Percentiles rank a stretch among this genome's conserved stretches.
Conservation (phyloP, 305 asterid species). For the Andrographis paniculata region DNA sequence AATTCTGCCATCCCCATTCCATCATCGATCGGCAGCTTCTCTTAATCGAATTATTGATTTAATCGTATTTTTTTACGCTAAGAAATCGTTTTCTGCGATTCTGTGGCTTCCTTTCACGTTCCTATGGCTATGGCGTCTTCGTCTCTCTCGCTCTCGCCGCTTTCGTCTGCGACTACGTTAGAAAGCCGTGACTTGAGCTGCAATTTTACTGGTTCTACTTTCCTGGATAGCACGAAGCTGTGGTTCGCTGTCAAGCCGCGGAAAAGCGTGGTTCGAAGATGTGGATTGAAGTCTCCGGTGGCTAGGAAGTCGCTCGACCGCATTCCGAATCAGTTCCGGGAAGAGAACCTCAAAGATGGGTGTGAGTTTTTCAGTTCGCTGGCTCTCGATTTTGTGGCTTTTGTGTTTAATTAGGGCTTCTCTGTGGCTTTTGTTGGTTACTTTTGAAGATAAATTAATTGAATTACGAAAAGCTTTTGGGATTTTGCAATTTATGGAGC, state of each 20-base stretch:
- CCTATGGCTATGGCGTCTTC: slow-evolving; percentile 41
- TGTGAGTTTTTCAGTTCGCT: slow-evolving; percentile 32
- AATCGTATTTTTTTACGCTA: background rate
- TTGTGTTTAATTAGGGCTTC: slow-evolving; percentile 9
- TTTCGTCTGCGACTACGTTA: slow-evolving; percentile 25
- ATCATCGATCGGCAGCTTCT: too few relatives aligned
- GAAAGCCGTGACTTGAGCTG: slow-evolving; percentile 29
- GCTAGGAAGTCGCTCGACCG: slow-evolving; percentile 52
- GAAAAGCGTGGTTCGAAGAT: slow-evolving; percentile 28
- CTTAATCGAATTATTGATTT: too few relatives aligned
- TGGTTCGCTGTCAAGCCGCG: slow-evolving; percentile 29
- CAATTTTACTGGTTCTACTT: slow-evolving; percentile 23
- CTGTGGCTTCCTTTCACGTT: slow-evolving; percentile 14
- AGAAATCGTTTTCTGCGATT: slow-evolving; percentile 6
- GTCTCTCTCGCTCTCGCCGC: slow-evolving; percentile 37
- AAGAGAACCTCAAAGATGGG: slow-evolving; percentile 83
- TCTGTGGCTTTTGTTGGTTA: slow-evolving; percentile 1
- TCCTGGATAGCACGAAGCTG: slow-evolving; percentile 38
- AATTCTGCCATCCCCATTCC: too few relatives aligned
- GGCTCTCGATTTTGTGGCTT: background rate
- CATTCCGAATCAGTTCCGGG: slow-evolving; percentile 78
- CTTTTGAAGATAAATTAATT: background rate
- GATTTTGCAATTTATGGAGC: background rate
- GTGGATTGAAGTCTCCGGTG: slow-evolving; percentile 41
- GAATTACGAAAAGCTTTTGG: slow-evolving; percentile 1